Base-by-base conservation (phyloP, 331 rosid species). In the Quercus tomentella region DNA sequence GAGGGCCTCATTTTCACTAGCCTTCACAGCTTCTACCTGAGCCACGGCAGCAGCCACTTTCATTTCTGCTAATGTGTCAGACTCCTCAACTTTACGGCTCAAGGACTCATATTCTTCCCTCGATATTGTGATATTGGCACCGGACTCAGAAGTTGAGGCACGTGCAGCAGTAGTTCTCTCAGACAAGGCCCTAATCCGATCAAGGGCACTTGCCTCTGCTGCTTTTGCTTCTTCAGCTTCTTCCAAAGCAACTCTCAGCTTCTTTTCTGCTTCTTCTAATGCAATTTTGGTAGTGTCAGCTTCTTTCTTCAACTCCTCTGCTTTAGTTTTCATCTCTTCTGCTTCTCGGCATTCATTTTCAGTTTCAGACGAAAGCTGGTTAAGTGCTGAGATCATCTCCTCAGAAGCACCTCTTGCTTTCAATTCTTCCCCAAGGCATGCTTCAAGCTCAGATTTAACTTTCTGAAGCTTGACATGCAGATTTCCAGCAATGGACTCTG, bases 1-100 rank as follows among this genome's bases (percentile, higher is more conserved):
- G 78, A 90, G 62, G 22, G 89, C 86, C 86, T 96, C 99, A 55
- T 90, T 91, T 88, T 96, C 98, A 66, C 99, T 88, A 70, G 99
- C 97, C 86, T 85, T 96, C 90, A 96, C 99, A 18, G 99, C 99
- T 81, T 91, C 98, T 71, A 86, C 99, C 86, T 93, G 98, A 72
- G 99, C 99, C 87, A 86, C 31, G 52, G 99, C 99, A 55, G 99
- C 99, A 68, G 93, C 99, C 70, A 96, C 92, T 84, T 89, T 93
- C 99, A 96, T 93, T 78, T 90, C 95, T 4, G 99, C 88, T 82
- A 96, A 86, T 56, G 86, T 88, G 77, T 92, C 92, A 1, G 97
- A 92, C 86, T 93, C 98, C 85, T 89, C 97, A 75, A 96, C 97
- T 84, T 93, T 96, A 45, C 85, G 89, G 79, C 94, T 92, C 75